Conservation (phyloP, 495 filamentous ascomycete genomes). For the Lindgomyces ingoldianus region DNA sequence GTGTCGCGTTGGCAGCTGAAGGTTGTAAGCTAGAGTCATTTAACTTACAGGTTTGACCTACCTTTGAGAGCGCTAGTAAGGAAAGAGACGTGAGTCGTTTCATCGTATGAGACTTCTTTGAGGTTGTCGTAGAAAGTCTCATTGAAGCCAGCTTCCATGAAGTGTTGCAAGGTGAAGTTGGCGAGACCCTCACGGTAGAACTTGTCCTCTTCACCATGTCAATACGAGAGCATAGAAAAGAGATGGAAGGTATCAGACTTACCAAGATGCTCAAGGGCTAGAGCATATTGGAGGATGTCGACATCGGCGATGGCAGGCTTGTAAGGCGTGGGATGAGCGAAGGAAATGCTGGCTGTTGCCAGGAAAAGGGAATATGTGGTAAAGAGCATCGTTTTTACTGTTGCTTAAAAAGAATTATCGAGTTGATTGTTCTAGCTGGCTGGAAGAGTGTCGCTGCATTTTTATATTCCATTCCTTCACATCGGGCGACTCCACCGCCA, state of each 20-base stretch:
- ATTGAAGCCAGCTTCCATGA: constrained; percentile 54
- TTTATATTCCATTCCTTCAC: too few species aligned
- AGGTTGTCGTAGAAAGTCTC: constrained; percentile 56
- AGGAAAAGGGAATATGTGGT: background rate
- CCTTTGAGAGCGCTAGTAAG: constrained; percentile 54
- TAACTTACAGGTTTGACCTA: constrained; percentile 11
- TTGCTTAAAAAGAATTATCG: background rate
- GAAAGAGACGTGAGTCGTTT: constrained; percentile 60
- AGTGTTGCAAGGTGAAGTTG: constrained; percentile 56
- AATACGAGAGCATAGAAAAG: background rate
- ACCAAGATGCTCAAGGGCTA: constrained; percentile 53
- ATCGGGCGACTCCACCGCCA: too few species aligned
- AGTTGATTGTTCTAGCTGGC: background rate
- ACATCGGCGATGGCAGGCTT: constrained; percentile 2
- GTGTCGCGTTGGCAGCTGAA: constrained; percentile 48
- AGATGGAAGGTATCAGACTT: background rate
- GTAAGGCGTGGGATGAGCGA: background rate
- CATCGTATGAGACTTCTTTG: constrained; percentile 54
- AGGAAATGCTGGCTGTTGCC: background rate
- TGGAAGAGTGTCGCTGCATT: too few species aligned
- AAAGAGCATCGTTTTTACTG: background rate
- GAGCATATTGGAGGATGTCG: constrained; percentile 44
- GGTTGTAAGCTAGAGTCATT: constrained; percentile 14
- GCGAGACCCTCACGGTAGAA: constrained; percentile 60
- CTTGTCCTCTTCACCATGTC: constrained; percentile 41